Evolutionary conservation across 106 monocot genomes (phyloP).

Genomic region (Apostasia ramifera): DNA sequence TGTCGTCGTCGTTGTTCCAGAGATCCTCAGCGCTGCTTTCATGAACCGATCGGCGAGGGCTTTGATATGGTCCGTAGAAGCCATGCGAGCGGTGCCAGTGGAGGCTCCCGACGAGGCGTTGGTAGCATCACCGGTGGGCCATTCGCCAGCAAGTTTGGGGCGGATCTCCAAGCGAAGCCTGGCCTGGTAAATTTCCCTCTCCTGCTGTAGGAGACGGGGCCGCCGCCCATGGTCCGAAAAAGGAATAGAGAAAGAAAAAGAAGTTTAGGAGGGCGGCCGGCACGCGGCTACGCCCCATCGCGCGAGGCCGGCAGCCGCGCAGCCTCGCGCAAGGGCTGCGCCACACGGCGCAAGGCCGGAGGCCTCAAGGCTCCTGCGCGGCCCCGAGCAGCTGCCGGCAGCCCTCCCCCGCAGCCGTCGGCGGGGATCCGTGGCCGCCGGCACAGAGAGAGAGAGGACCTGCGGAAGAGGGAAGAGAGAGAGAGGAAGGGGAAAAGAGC

Average conservation of each 20-base stretch:
- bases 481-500: no score
- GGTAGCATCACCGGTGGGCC: neutral
- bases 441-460: slow-evolving; percentile 12
- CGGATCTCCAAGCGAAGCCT: slow-evolving; percentile 72
- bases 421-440: neutral
- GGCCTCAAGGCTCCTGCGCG: no score
- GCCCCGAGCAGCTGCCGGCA: no score
- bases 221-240: slow-evolving; percentile 70
- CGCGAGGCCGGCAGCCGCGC: no score
- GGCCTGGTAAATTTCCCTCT: slow-evolving; percentile 76
- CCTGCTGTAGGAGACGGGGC: slow-evolving; percentile 65
- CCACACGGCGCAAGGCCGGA: no score
- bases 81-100: slow-evolving; percentile 23
- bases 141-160: slow-evolving; percentile 9
- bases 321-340: no score
- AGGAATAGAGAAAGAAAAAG: slow-evolving; percentile 6
- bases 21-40: slow-evolving; percentile 75
- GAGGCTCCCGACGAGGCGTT: neutral
- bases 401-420: no score
- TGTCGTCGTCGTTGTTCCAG: slow-evolving; percentile 74
- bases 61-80: slow-evolving; percentile 52
- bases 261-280: neutral
- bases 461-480: neutral
- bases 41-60: slow-evolving; percentile 79
- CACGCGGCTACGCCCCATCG: no score